These are phyloP conservation scores for Rhexocercosporidium sp. DNA, from an alignment of 2,329 filamentous ascomycete genomes.

Conservation along the genomic window DNA sequence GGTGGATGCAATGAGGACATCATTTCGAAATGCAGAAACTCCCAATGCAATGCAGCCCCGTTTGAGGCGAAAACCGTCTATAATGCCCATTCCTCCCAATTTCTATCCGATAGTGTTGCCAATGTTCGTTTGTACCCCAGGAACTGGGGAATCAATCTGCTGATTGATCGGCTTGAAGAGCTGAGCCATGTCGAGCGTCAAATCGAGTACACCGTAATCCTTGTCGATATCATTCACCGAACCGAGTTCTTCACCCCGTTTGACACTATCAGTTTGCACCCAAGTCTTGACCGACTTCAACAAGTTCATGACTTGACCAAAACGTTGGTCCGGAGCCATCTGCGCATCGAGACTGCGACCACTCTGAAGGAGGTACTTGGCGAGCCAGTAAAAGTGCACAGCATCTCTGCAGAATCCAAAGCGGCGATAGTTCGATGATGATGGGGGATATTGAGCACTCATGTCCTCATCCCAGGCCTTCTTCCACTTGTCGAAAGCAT, in stretches of 20 bases:
- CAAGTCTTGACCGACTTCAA: conserved; percentile 65
- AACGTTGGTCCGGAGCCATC: conserved; percentile 62
- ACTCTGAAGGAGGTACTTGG: conserved; percentile 67
- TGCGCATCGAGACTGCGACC: conserved; percentile 58
- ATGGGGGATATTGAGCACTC: conserved; percentile 66
- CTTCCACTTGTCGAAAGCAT: conserved; percentile 75
- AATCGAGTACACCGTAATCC: conserved; percentile 65
- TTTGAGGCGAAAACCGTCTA: conserved; percentile 29
- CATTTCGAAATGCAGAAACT: conserved; percentile 24
- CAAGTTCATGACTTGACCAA: conserved; percentile 63
- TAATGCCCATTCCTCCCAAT: conserved; percentile 26
- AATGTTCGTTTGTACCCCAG: conserved; percentile 40
- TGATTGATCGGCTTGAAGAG: conserved; percentile 67
- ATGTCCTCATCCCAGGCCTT: conserved; percentile 73
- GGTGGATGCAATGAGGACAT: neutral
- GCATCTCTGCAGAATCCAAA: conserved; percentile 75
- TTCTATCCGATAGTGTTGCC: conserved; percentile 32
- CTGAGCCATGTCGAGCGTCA: conserved; percentile 73
- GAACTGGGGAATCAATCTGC: conserved; percentile 45
- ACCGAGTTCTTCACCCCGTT: conserved; percentile 69
- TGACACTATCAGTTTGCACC: conserved; percentile 66
- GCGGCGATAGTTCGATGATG: conserved; percentile 58
- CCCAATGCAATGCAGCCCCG: conserved; percentile 35
- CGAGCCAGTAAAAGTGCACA: conserved; percentile 76
- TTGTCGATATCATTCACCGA: conserved; percentile 72